Conservation (phyloP, 164 flowering plant species). For the Vitis labrusca region DNA sequence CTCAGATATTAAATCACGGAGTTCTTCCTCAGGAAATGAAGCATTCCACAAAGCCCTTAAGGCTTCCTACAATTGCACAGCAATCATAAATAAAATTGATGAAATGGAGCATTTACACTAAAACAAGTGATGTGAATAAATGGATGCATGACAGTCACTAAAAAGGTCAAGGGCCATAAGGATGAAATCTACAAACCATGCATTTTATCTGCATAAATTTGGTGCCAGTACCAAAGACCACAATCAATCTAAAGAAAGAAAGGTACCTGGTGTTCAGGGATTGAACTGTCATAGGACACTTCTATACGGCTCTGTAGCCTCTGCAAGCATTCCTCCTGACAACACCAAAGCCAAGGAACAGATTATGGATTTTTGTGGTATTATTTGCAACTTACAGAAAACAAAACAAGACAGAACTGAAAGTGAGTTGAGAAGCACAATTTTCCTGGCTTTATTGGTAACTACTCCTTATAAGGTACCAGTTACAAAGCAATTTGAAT, state of each 20-base stretch:
- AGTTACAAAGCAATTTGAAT: neutral
- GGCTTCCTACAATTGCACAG: conserved; percentile 53
- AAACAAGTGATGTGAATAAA: neutral
- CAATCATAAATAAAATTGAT: neutral
- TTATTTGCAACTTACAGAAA: neutral
- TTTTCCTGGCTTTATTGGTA: neutral
- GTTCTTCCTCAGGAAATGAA: conserved; percentile 86
- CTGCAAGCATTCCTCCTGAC: conserved; percentile 83
- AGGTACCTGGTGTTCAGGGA: conserved; percentile 84
- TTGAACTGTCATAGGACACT: conserved; percentile 79
- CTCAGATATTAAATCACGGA: conserved; percentile 77
- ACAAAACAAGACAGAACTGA: neutral
- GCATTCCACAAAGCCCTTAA: conserved; percentile 75
- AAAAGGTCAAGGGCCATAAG: neutral
- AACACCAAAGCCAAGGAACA: neutral
- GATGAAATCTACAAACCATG: neutral
- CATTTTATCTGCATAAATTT: neutral
- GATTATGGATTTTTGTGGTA: neutral
- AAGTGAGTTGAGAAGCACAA: neutral
- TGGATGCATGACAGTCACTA: neutral
- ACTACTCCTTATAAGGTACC: neutral
- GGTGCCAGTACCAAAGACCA: neutral
- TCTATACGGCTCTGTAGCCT: conserved; percentile 83
- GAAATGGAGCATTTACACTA: neutral
- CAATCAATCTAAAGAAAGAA: neutral